Conservation (phyloP, 202 grass and related monocot genomes). For the Setaria italica region DNA sequence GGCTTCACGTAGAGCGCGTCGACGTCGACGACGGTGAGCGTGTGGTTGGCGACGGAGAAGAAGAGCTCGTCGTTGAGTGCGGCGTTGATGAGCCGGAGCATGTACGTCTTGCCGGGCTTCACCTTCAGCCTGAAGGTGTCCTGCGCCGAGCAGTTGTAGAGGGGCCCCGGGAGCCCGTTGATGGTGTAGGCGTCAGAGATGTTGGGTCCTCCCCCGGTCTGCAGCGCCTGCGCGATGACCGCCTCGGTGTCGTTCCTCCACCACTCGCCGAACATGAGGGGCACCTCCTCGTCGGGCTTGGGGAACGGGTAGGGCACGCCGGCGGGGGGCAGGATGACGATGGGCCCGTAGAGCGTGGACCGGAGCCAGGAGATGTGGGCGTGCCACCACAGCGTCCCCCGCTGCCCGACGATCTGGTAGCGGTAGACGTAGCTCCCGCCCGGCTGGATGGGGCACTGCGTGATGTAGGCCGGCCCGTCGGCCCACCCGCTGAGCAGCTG, state of each 20-base stretch:
- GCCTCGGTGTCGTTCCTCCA: conserved; percentile 63
- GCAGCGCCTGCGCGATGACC: conserved; percentile 59
- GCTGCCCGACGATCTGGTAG: conserved; percentile 63
- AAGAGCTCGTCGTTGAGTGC: conserved; percentile 95
- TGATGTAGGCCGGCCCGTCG: conserved; percentile 69
- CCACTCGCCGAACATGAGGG: conserved; percentile 75
- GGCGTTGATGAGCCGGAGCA: conserved; percentile 87
- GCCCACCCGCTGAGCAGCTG: conserved; percentile 69
- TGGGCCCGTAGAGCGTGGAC: conserved; percentile 67
- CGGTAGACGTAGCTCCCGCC: conserved; percentile 64
- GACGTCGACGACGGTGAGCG: conserved; percentile 78
- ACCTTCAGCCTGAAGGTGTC: conserved; percentile 79
- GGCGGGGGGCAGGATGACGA: conserved; percentile 71
- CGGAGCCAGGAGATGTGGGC: conserved; percentile 83
- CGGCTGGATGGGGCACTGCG: conserved; percentile 72
- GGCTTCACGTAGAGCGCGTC: conserved; percentile 91
- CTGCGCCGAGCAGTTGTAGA: conserved; percentile 62
- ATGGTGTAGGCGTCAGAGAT: conserved; percentile 70
- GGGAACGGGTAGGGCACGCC: conserved; percentile 65
- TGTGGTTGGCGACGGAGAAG: conserved; percentile 79
- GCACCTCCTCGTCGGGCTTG: conserved; percentile 58
- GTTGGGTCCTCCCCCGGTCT: conserved; percentile 65
- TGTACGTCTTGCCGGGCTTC: conserved; percentile 70
- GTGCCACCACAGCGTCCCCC: conserved; percentile 87
- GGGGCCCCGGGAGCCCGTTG: conserved; percentile 59